Percentiles rank a stretch among this genome's conserved stretches.
phyloP scores from a whole-genome alignment of 768 basidiomycete species.

The Leccinum obscurum region DNA sequence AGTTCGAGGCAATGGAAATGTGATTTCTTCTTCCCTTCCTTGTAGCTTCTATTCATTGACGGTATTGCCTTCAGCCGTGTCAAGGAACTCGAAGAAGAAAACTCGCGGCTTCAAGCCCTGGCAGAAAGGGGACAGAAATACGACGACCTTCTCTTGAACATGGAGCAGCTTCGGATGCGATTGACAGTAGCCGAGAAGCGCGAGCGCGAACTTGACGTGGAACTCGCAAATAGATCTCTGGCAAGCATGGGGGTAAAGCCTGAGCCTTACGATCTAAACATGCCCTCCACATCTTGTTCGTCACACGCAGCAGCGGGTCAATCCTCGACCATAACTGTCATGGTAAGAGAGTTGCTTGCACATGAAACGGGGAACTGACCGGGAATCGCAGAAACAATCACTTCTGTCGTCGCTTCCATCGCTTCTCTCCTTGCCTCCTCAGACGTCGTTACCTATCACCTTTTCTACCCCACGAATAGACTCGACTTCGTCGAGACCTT shows the following conservation, averaged over 20 bases:
- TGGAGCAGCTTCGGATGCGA: conserved; percentile 67
- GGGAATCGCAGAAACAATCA: conserved; percentile 49
- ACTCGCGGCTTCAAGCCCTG: conserved; percentile 65
- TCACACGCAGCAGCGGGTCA: conserved; percentile 38
- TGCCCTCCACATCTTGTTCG: conserved; percentile 45
- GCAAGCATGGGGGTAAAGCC: conserved; percentile 48
- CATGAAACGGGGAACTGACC: conserved; percentile 17
- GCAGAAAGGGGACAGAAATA: conserved; percentile 45
- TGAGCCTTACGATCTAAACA: conserved; percentile 55
- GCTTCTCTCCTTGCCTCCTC: conserved; percentile 66
- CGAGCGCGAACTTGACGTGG: conserved; percentile 63
- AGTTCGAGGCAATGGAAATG: conserved; percentile 91
- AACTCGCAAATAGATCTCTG: conserved; percentile 49
- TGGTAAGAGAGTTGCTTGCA: conserved; percentile 45
- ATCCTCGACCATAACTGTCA: conserved; percentile 66
- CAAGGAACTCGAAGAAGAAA: conserved; percentile 82
- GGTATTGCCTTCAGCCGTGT: conserved; percentile 58
- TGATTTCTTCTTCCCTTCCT: conserved; percentile 44
- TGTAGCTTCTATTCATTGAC: conserved; percentile 17
- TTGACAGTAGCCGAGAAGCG: conserved; percentile 65
- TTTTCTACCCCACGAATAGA: conserved; percentile 54
- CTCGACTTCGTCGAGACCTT: conserved; percentile 36
- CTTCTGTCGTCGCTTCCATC: conserved; percentile 77
- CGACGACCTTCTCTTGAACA: conserved; percentile 51
- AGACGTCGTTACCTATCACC: conserved; percentile 52